Base-by-base conservation (phyloP, 1,284 basidiomycete genomes). In the Pseudozyma thailandica region DNA sequence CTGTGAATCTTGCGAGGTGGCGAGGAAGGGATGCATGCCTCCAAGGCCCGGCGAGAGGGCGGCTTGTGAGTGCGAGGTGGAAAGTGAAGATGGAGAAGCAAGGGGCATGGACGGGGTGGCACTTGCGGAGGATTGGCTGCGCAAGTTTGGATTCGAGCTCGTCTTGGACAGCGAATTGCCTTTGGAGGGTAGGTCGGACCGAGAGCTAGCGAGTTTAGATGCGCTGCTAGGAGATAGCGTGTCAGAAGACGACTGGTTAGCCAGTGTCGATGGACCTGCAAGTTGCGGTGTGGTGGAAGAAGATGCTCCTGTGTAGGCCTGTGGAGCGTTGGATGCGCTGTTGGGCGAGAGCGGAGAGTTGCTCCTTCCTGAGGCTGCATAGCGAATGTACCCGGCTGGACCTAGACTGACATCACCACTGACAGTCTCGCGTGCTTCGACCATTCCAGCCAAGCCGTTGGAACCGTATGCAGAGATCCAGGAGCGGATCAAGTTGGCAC, bases 381-480 rank as follows among this genome's bases (percentile, higher is more conserved):
- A 72, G 20, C 70, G 70, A 28, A 68, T 64, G 48, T 73, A 69
- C 43, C 56, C 60, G 12, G 60, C 64, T 0, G 70, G 70, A 16
- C 64, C 64, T 2, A 73, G 50, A 9, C 56, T 44, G 23, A 60
- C 47, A 16, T 73, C 50, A n/a, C 64, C 59, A 39, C 70, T 69
- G 26, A 73, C 64, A 15, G 64, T 64, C 6, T 70, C 63, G 6
- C 64, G 55, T 8, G 73, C 46, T 28, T 70, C 60, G 13, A 69
- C 48, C 49, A 68, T 59, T 12, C 70, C 74, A 1, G 69, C 66
- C 9, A 72, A 38, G 2, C 77, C 77, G 37, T 78, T 72, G 27
- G 62, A 58, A 23, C 73, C 77, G 38, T 79, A 72, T 33, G 69
- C 62, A 2, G 68, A 55, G 37, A 68, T 57, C 71, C 77, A 79